A percentile compares a stretch with the other conserved stretches of the same genome.
These are phyloP conservation scores for Penicillium paxilli DNA, from an alignment of 495 filamentous ascomycete genomes.

Conservation along the genomic window DNA sequence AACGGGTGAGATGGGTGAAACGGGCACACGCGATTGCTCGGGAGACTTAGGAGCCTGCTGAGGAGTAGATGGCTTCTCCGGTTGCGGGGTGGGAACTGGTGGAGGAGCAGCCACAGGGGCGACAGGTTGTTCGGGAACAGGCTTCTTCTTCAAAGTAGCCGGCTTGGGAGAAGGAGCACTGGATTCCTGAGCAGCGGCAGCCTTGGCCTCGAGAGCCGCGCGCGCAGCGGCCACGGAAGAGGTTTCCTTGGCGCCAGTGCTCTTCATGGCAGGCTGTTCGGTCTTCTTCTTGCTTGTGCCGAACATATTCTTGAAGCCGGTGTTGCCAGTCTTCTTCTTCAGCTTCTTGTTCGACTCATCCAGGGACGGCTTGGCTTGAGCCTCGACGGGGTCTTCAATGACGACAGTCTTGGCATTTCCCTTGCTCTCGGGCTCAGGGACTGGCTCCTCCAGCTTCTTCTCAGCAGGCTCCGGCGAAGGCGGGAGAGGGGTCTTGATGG, in stretches of 20 bases:
- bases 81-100: slow-evolving; percentile 2
- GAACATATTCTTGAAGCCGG: slow-evolving; percentile 51
- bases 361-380: slow-evolving; percentile 28
- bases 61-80: slow-evolving; percentile 21
- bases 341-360: slow-evolving; percentile 39
- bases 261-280: slow-evolving; percentile 38
- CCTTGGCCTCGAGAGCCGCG: slow-evolving; percentile 48
- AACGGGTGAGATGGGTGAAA: neutral
- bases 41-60: slow-evolving; percentile 22
- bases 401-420: slow-evolving; percentile 18
- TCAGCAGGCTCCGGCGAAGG: slow-evolving; percentile 27
- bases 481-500: slow-evolving; percentile 31
- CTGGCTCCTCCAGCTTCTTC: slow-evolving; percentile 12
- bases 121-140: slow-evolving; percentile 24
- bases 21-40: slow-evolving; percentile 11
- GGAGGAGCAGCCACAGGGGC: slow-evolving; percentile 16
- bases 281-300: slow-evolving; percentile 43
- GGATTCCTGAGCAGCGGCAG: slow-evolving; percentile 38
- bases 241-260: slow-evolving; percentile 30
- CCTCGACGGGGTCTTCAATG: slow-evolving; percentile 21
- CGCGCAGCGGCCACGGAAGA: slow-evolving; percentile 52
- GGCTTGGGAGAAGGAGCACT: slow-evolving; percentile 22
- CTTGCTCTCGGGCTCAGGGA: slow-evolving; percentile 16
- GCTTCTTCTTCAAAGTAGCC: slow-evolving; percentile 40
- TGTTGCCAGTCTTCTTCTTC: slow-evolving; percentile 49